These are phyloP conservation scores for Acer yangbiense DNA, from an alignment of 345 rosid genomes.

Conservation along the genomic window DNA sequence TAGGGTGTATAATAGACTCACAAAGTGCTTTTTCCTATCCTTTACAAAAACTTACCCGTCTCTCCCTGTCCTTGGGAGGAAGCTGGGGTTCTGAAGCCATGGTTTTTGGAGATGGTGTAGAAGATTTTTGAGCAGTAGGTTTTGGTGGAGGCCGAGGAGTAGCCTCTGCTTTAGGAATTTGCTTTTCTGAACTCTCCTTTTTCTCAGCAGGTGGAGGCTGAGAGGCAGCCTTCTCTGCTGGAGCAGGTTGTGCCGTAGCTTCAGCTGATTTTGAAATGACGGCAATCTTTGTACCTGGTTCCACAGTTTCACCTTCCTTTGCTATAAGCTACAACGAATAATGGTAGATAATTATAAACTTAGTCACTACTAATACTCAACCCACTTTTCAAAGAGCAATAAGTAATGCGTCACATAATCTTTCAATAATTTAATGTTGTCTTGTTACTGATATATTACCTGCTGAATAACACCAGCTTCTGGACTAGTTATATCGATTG, in stretches of 20 bases:
- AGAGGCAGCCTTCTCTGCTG: constrained; percentile 68
- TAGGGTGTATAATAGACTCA: background rate
- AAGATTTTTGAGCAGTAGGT: constrained; percentile 41
- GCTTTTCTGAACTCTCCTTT: constrained; percentile 40
- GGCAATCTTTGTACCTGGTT: constrained; percentile 86
- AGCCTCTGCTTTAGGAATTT: constrained; percentile 53
- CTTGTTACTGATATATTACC: constrained; percentile 16
- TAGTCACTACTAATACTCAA: background rate
- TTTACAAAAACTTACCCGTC: constrained; percentile 59
- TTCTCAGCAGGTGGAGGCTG: constrained; percentile 41
- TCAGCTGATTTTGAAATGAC: constrained; percentile 85
- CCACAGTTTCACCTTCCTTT: constrained; percentile 97
- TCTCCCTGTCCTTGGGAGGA: constrained; percentile 98
- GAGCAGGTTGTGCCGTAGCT: constrained; percentile 75
- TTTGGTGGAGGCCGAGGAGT: constrained; percentile 50
- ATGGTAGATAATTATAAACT: background rate
- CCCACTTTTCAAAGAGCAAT: background rate
- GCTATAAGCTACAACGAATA: constrained; percentile 63
- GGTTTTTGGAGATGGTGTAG: constrained; percentile 60
- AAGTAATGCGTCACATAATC: background rate
- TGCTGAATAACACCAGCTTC: constrained; percentile 30
- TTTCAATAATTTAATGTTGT: background rate
- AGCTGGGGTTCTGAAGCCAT: constrained; percentile 91
- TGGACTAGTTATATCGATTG: constrained; percentile 35
- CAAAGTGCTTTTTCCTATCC: background rate